Percentiles rank a stretch among this genome's conserved stretches.
Conservation (phyloP, 1,139 yeast species). For the Scheffersomyces illinoinensis region DNA sequence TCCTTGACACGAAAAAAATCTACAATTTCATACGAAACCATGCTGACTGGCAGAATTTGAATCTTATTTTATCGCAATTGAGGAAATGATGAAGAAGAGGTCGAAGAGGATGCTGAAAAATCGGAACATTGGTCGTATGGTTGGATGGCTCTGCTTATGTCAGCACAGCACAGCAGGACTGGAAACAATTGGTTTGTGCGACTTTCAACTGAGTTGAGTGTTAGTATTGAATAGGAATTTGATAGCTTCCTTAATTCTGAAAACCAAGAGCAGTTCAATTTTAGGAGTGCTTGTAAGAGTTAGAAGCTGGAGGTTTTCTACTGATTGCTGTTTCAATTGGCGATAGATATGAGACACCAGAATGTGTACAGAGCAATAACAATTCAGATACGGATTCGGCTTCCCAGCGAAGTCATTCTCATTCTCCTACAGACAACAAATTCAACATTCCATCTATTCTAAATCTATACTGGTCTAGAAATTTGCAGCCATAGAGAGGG, state of each 20-base stretch:
- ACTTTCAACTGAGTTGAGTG: background rate
- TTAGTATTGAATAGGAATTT: background rate
- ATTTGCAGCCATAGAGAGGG: background rate
- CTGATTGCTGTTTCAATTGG: background rate
- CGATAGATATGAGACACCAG: too few species aligned
- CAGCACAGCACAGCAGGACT: background rate
- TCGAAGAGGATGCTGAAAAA: background rate
- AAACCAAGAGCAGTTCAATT: background rate
- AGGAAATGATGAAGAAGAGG: background rate
- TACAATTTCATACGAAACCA: slow-evolving; percentile 9
- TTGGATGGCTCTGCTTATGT: background rate
- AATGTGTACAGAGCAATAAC: background rate
- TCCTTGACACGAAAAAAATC: slow-evolving; percentile 31
- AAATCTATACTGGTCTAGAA: background rate
- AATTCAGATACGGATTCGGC: background rate
- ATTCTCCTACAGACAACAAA: background rate
- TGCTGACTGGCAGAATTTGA: background rate
- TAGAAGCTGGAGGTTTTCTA: background rate
- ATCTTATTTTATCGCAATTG: background rate
- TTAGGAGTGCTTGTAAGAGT: background rate
- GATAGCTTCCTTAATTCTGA: background rate
- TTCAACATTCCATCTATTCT: background rate
- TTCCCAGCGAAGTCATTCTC: too few species aligned
- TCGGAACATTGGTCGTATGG: background rate
- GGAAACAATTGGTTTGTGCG: background rate